phyloP scores from a whole-genome alignment of 768 basidiomycete genomes.

The Scleroderma citrinum region DNA sequence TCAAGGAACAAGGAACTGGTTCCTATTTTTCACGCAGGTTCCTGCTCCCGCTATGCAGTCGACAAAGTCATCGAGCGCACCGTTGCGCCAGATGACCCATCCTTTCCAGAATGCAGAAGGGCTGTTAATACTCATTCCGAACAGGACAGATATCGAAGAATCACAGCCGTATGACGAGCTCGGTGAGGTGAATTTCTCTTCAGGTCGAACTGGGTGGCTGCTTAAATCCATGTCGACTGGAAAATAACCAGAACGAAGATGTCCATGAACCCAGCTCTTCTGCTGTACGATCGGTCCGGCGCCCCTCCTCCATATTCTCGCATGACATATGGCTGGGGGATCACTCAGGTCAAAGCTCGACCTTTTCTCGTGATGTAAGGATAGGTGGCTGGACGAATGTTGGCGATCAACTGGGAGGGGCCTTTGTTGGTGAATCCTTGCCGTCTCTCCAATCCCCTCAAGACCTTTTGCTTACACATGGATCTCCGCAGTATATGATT shows the following conservation, averaged over 20 bases:
- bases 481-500: conserved; percentile 51
- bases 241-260: conserved; percentile 9
- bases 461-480: background rate
- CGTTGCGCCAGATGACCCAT: conserved; percentile 19
- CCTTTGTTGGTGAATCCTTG: conserved; percentile 52
- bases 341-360: conserved; percentile 44
- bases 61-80: conserved; percentile 2
- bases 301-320: conserved; percentile 53
- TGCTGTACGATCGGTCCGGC: conserved; percentile 20
- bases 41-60: conserved; percentile 5
- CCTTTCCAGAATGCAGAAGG: conserved; percentile 44
- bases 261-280: conserved; percentile 17
- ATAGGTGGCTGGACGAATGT: conserved; percentile 71
- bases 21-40: background rate
- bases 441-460: background rate
- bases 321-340: conserved; percentile 68
- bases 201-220: background rate
- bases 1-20: too few species aligned
- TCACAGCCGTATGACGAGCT: conserved; percentile 62
- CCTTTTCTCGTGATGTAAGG: conserved; percentile 60
- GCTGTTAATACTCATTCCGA: conserved; percentile 49
- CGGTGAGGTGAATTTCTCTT: conserved; percentile 33
- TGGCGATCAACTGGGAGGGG: conserved; percentile 56
- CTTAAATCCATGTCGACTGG: background rate
- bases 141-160: conserved; percentile 62